Evolutionary conservation across 2,329 filamentous ascomycete species (phyloP), one percentile per base, ranked within the genome.

Genomic region (Xylaria hypoxylon): DNA sequence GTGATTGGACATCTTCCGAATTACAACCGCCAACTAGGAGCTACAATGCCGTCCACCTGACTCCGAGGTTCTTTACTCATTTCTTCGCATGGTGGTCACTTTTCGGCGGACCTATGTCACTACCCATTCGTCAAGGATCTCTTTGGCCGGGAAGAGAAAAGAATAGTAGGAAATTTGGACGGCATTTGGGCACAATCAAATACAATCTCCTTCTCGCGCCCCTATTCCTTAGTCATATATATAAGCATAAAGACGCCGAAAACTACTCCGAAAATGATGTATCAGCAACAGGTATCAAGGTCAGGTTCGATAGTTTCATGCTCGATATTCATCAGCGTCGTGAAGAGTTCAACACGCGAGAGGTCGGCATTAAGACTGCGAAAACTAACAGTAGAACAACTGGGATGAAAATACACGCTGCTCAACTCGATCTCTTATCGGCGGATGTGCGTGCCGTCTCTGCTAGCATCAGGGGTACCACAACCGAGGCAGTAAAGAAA

Each of bases 31-130:
- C 94, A 1, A 65, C 58, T 13, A 88, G 90, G 70, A 98, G 95
- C 76, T 99, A 99, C 83, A 99, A 99, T 77, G 94, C 95, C 0
- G 92, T 98, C 1, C 96, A 99, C 78, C 86, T 99, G 33, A 96
- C 92, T 1, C 96, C 96, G 5, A 90, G 94, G 8, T 97, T 99
- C 83, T 99, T 99, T 78, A 97, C 95, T 0, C 96, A 99, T 77
- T 99, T 99, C 83, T 98, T 94, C 81, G 89, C 90, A 64, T 99
- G 96, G 96, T 98, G 94, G 94, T 95, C 92, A 0, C 89, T 98
- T 72, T 99, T 99, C 79, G 94, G 94, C 8, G 94, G 95, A 1
- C 92, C 95, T 8, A 94, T 98, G 90, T 96, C 95, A 11, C 84
- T 99, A 31, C 96, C 96, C 11, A 91, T 99, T 64, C 92, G 96